A percentile compares a stretch with the other conserved stretches of the same genome.
Evolutionary conservation across 345 rosid species (phyloP).

Genomic region (Durio zibethinus): DNA sequence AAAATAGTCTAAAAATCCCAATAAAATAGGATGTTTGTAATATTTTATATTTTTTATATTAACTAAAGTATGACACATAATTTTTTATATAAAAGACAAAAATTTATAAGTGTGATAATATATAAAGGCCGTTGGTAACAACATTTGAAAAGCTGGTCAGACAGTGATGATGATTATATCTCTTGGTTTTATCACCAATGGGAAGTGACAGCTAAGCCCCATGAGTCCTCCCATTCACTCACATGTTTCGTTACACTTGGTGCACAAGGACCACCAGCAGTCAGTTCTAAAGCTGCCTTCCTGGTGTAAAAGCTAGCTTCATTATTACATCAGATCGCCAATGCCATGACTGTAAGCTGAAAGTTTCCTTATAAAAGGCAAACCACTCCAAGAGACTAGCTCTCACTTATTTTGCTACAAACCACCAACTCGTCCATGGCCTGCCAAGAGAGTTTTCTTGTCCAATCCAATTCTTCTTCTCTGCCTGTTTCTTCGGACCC

Average conservation of each 20-base stretch:
- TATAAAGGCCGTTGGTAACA: neutral
- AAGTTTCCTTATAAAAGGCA: constrained; percentile 14
- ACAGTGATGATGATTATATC: constrained; percentile 11
- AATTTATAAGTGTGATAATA: too few species aligned
- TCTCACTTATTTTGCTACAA: constrained; percentile 8
- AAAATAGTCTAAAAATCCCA: too few species aligned
- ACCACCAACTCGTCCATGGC: constrained; percentile 22
- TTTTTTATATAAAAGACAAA: too few species aligned
- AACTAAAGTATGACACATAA: too few species aligned
- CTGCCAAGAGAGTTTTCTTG: constrained; percentile 23
- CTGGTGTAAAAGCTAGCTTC: constrained; percentile 19
- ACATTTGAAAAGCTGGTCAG: neutral
- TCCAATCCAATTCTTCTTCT: constrained; percentile 34
- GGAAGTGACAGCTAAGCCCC: constrained; percentile 27
- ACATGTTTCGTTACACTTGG: constrained; percentile 2
- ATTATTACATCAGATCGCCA: constrained; percentile 1
- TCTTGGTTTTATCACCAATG: constrained; percentile 28
- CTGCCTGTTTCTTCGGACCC: constrained; percentile 7
- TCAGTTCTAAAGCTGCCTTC: constrained; percentile 18
- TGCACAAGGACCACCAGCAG: constrained; percentile 5
- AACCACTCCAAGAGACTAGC: neutral
- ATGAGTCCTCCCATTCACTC: neutral
- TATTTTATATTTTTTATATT: too few species aligned
- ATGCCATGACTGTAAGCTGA: neutral
- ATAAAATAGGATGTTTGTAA: too few species aligned